Conservation (phyloP, 108 stramenopile species). For the Mayamaea pseudoterrestris region DNA sequence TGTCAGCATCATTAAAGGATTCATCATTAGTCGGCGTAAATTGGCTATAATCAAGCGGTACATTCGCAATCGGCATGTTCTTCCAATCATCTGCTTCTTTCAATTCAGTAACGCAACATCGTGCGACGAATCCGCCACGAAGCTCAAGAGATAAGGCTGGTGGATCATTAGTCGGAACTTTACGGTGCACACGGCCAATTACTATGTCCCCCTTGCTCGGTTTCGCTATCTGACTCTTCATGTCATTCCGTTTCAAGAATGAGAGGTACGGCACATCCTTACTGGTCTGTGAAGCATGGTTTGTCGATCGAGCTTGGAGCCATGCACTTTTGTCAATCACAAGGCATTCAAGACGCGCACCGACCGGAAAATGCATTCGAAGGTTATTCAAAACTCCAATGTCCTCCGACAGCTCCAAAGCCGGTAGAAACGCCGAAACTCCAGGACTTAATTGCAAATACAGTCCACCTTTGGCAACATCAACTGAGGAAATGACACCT, state of each 20-base stretch:
- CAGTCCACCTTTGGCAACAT: conserved; percentile 36
- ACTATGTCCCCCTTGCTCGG: conserved; percentile 48
- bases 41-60: conserved; percentile 23
- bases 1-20: no score
- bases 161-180: conserved; percentile 17
- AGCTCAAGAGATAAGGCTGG: conserved; percentile 73
- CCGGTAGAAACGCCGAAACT: conserved; percentile 55
- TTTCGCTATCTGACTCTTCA: no score
- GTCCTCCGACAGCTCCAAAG: conserved; percentile 49
- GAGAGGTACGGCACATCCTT: conserved; percentile 6
- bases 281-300: conserved; percentile 9
- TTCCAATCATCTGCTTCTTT: conserved; percentile 70
- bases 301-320: conserved; percentile 14
- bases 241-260: conserved; percentile 3
- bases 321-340: conserved; percentile 35
- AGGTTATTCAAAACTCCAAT: conserved; percentile 52
- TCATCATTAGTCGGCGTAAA: no score
- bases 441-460: conserved; percentile 54
- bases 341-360: conserved; percentile 35
- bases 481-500: conserved; percentile 36
- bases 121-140: conserved; percentile 58
- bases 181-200: conserved; percentile 50
- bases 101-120: conserved; percentile 76
- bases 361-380: conserved; percentile 29
- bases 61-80: conserved; percentile 69